These are phyloP conservation scores for Russula abietina DNA, from an alignment of 768 basidiomycete species.

Conservation along the genomic window DNA sequence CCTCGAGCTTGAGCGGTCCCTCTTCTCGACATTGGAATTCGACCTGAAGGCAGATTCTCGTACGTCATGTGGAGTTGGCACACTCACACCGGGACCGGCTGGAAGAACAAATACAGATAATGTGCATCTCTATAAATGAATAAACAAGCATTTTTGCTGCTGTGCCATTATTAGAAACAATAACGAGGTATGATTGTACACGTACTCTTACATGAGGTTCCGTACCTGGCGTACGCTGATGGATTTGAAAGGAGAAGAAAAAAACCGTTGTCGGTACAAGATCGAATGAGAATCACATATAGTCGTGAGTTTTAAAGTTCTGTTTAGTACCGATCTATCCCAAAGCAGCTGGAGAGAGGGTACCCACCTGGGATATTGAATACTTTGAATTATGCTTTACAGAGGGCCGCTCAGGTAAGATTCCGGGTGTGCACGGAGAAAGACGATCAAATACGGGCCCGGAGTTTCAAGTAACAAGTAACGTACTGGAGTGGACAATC, in stretches of 20 bases:
- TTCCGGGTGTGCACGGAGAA: background rate
- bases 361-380: background rate
- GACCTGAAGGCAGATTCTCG: background rate
- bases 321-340: background rate
- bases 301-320: background rate
- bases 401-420: background rate
- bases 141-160: no score
- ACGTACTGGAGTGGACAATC: background rate
- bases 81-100: background rate
- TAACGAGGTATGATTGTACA: no score
- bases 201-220: no score
- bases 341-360: no score
- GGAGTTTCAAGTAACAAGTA: background rate
- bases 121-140: background rate
- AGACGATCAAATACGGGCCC: background rate
- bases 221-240: no score
- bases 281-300: no score
- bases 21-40: background rate
- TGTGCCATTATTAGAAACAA: no score
- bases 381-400: background rate
- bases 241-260: background rate
- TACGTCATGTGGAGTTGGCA: background rate
- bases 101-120: background rate
- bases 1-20: background rate
- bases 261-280: background rate